Conservation (phyloP, 2,329 filamentous ascomycete genomes). For the Rhynchosporium graminicola region DNA sequence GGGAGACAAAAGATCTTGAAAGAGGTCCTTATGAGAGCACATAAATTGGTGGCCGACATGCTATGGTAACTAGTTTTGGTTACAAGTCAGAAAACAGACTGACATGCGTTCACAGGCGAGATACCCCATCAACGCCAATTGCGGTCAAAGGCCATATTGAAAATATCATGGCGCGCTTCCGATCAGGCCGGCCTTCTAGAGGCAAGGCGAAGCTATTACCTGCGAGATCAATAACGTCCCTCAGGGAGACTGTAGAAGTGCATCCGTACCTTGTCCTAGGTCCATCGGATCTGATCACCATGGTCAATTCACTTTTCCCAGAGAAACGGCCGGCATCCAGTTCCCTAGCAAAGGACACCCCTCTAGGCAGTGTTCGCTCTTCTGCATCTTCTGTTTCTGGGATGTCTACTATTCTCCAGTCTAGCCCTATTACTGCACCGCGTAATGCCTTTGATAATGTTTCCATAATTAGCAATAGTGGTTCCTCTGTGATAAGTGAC, state of each 20-base stretch:
- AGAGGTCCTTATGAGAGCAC: conserved; percentile 78
- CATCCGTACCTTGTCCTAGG: conserved; percentile 80
- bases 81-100: background rate
- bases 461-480: conserved; percentile 71
- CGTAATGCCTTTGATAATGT: conserved; percentile 59
- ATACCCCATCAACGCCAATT: conserved; percentile 62
- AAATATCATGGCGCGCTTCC: conserved; percentile 67
- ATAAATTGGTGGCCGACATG: conserved; percentile 77
- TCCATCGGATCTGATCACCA: conserved; percentile 74
- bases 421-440: conserved; percentile 62
- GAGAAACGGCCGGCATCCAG: conserved; percentile 66
- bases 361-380: conserved; percentile 63
- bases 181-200: conserved; percentile 44
- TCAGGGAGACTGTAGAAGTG: conserved; percentile 75
- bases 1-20: conserved; percentile 79
- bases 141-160: conserved; percentile 70
- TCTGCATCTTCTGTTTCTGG: conserved; percentile 68
- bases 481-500: conserved; percentile 72
- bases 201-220: conserved; percentile 62
- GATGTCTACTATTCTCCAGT: conserved; percentile 68
- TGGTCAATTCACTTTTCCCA: conserved; percentile 83
- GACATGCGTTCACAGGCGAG: conserved; percentile 45
- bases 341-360: conserved; percentile 47
- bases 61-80: conserved; percentile 49
- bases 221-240: conserved; percentile 69